phyloP scores from a whole-genome alignment of 148 eudicot genomes.

The Spergularia marina region DNA sequence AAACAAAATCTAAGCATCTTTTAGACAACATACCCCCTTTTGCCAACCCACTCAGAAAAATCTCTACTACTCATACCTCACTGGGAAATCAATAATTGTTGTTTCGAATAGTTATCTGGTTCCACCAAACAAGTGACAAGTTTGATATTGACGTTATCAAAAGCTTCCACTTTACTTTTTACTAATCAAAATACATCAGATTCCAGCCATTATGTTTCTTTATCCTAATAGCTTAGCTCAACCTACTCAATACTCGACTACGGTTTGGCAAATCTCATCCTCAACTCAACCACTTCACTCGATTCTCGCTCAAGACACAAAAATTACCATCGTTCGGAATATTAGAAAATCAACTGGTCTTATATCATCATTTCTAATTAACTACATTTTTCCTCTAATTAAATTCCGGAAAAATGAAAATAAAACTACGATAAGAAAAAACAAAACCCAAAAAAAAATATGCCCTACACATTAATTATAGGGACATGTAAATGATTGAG shows the following conservation, averaged over 20 bases:
- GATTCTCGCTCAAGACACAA: too few species aligned
- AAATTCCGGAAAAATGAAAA: background rate
- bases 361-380: background rate
- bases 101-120: constrained; percentile 12
- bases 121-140: constrained; percentile 12
- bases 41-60: constrained; percentile 7
- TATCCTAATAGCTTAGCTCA: background rate
- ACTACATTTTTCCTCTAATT: background rate
- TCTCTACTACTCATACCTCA: background rate
- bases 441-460: background rate
- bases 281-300: too few species aligned
- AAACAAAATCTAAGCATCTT: constrained; percentile 7
- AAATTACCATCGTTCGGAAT: too few species aligned
- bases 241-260: background rate
- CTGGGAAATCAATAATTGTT: constrained; percentile 10
- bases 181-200: background rate
- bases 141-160: constrained; percentile 11
- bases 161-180: background rate
- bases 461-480: background rate
- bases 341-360: too few species aligned
- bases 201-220: background rate
- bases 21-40: background rate
- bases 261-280: too few species aligned
- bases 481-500: background rate
- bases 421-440: background rate